Conservation (phyloP, 2,329 filamentous ascomycete genomes). For the Lachnellula arida region DNA sequence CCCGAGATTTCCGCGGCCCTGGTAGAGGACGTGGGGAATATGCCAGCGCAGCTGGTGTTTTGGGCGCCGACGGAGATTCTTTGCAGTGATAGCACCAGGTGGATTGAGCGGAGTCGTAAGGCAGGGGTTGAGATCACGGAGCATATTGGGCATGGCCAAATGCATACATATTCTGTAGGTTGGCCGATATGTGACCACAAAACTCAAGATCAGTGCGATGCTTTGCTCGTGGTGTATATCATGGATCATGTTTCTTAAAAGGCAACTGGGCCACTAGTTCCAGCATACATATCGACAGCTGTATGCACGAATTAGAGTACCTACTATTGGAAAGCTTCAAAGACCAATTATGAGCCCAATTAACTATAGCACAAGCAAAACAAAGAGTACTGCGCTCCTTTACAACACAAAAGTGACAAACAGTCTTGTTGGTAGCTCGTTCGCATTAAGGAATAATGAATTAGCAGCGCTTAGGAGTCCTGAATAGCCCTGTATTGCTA, state of each 20-base stretch:
- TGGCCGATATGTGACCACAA: background rate
- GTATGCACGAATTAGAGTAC: too few relatives aligned
- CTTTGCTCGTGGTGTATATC: background rate
- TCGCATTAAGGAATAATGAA: too few relatives aligned
- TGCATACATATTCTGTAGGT: background rate
- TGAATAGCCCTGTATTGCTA: too few relatives aligned
- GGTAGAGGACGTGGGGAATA: background rate
- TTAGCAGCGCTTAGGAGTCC: too few relatives aligned
- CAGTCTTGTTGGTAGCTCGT: too few relatives aligned
- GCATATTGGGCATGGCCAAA: background rate
- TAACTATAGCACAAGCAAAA: too few relatives aligned
- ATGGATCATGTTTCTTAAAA: background rate
- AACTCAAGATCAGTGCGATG: background rate
- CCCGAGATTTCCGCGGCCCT: conserved; percentile 1
- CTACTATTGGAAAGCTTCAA: too few relatives aligned
- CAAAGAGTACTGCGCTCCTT: too few relatives aligned
- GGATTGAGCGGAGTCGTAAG: background rate
- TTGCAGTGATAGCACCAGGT: background rate
- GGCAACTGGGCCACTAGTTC: too few relatives aligned
- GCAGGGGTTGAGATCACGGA: background rate
- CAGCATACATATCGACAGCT: too few relatives aligned
- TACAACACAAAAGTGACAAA: too few relatives aligned
- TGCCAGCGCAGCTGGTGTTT: background rate
- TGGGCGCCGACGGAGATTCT: background rate
- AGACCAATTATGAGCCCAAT: too few relatives aligned